Evolutionary conservation across 208 protist species (phyloP), one percentile per base, ranked within the genome.

Genomic region (Leptomonas pyrrhocoris): DNA sequence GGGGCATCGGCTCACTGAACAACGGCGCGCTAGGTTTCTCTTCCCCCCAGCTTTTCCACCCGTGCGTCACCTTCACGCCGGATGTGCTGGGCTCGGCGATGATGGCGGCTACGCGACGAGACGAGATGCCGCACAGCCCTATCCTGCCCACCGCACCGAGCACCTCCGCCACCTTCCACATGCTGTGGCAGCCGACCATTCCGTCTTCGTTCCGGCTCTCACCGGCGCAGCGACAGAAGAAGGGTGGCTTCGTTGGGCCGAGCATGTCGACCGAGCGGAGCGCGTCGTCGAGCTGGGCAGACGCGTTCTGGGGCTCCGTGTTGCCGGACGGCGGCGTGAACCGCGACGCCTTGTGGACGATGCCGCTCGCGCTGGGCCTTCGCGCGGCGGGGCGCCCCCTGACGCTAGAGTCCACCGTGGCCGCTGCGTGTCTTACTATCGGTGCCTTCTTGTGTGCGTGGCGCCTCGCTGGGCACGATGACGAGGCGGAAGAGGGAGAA

Each of bases 381-480:
- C 60, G 46, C 18, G 73, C 38, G 0, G 55, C 71, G 0, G 69
- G 64, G 21, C 71, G 42, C 23, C 72, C 81, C 28, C 65, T 34
- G 36, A 67, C 57, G 21, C 27, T 60, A 23, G 79, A 88, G 46
- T 70, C 73, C 34, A 67, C 63, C 23, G 54, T 87, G n/a, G 71
- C 81, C n/a, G 83, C 83, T 21, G 79, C 77, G 36, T 79, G 81
- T 31, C 77, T 93, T 13, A 80, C 79, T 4, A 60, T 94, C 13
- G 89, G 89, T 15, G 85, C 89, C 0, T 94, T 92, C 53, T 58
- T 94, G 21, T 73, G 77, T 66, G 85, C 89, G 23, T 78, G 85
- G 79, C 85, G 80, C 27, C 19, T 70, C 2, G 68, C 63, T 1
- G 76, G 80, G 21, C 6, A 67, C 36, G 23, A 1, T 36, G 23